Conservation (phyloP, 1,139 yeast genomes). For the Lodderomyces elongisporus region DNA sequence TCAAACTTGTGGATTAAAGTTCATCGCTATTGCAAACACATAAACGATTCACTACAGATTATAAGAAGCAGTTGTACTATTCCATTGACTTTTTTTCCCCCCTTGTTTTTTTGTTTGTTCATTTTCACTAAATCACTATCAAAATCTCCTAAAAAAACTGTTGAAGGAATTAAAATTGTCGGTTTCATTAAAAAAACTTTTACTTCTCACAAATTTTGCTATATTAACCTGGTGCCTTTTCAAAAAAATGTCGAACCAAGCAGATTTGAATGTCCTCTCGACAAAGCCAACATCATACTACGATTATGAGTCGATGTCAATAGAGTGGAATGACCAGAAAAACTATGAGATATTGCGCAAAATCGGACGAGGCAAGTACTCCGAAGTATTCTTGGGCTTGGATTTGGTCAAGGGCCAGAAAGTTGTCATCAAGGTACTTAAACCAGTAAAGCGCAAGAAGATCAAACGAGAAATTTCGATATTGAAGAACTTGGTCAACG, state of each 20-base stretch:
- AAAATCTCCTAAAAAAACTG: no score
- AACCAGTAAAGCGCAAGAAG: constrained; percentile 95
- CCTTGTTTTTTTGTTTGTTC: no score
- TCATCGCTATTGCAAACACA: no score
- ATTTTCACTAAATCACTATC: no score
- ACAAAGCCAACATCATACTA: constrained; percentile 42
- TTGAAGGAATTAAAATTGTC: no score
- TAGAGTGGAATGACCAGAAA: constrained; percentile 46
- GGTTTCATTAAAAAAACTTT: constrained; percentile 1
- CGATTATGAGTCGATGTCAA: constrained; percentile 44
- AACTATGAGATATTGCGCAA: constrained; percentile 44
- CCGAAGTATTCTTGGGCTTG: constrained; percentile 42
- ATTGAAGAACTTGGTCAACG: constrained; percentile 79
- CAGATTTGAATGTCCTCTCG: constrained; percentile 26
- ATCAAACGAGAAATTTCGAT: constrained; percentile 93
- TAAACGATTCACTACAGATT: no score
- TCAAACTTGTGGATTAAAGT: no score
- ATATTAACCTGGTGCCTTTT: background rate
- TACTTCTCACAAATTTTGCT: background rate
- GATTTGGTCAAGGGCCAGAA: constrained; percentile 32
- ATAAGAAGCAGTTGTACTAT: no score
- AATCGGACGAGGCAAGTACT: constrained; percentile 46
- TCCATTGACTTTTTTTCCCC: no score
- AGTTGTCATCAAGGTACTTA: constrained; percentile 87
- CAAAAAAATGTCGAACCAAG: constrained; percentile 1